These are phyloP conservation scores for Pseudevernia furfuracea DNA, from an alignment of 495 filamentous ascomycete genomes.

Conservation along the genomic window DNA sequence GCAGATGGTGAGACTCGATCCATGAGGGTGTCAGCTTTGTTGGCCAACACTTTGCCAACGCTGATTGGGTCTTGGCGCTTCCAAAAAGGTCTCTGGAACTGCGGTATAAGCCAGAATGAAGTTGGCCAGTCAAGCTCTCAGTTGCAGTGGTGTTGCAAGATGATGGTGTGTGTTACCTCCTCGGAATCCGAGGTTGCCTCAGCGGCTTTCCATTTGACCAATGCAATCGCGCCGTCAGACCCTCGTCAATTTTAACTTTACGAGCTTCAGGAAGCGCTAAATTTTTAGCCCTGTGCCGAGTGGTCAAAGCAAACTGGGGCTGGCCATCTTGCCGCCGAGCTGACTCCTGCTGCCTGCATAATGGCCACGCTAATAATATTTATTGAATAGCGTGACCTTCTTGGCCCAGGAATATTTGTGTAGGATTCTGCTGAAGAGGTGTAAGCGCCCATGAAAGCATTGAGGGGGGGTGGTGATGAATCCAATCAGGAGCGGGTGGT, in stretches of 20 bases:
- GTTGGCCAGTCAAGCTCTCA: neutral
- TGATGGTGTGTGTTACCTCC: neutral
- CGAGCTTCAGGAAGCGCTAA: slow-evolving; percentile 8
- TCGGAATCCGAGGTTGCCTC: neutral
- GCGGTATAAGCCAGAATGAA: neutral
- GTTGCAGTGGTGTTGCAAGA: neutral
- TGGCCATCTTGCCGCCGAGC: slow-evolving; percentile 6
- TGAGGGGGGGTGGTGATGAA: neutral
- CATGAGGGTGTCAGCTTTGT: slow-evolving; percentile 5
- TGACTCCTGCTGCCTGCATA: slow-evolving; percentile 7
- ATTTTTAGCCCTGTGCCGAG: neutral
- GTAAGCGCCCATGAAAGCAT: slow-evolving; percentile 9
- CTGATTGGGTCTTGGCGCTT: slow-evolving; percentile 1
- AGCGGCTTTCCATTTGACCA: slow-evolving; percentile 6
- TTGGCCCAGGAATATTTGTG: slow-evolving; percentile 4
- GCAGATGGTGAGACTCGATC: slow-evolving; percentile 6
- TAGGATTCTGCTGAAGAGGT: slow-evolving; percentile 6
- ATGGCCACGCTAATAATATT: neutral
- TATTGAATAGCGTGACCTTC: slow-evolving; percentile 3
- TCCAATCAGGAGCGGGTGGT: slow-evolving; percentile 10
- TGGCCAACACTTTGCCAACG: neutral
- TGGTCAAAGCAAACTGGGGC: slow-evolving; percentile 3
- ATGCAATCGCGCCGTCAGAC: slow-evolving; percentile 1
- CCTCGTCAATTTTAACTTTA: slow-evolving; percentile 5
- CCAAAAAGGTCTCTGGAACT: neutral